Conservation (phyloP, 2,329 filamentous ascomycete genomes). For the Dactylellina drechsleri region DNA sequence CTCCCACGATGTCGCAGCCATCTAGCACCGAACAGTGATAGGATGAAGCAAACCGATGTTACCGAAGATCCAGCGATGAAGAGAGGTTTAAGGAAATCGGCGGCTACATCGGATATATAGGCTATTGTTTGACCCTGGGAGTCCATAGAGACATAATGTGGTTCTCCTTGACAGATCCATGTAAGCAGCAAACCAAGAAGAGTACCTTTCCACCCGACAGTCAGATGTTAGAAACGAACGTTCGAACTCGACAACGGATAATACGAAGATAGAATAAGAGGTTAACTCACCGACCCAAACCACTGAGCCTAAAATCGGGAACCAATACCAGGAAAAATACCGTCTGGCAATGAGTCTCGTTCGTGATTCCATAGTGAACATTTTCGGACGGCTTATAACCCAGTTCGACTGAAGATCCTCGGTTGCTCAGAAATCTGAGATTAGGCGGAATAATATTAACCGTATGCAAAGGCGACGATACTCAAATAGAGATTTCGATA, state of each 20-base stretch:
- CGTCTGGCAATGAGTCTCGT: conserved; percentile 7
- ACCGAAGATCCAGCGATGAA: conserved; percentile 78
- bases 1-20: conserved; percentile 85
- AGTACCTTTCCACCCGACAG: conserved; percentile 63
- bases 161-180: conserved; percentile 72
- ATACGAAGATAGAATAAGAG: no score
- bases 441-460: no score
- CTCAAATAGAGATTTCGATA: no score
- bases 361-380: conserved; percentile 10
- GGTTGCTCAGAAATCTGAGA: no score
- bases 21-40: conserved; percentile 81
- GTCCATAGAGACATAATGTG: conserved; percentile 72
- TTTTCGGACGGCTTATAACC: neutral
- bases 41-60: conserved; percentile 81
- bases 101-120: conserved; percentile 75
- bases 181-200: conserved; percentile 76
- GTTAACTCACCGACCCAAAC: conserved; percentile 44
- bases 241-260: no score
- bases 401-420: neutral
- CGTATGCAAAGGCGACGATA: no score
- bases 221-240: no score
- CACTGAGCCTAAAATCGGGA: conserved; percentile 36
- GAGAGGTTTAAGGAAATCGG: conserved; percentile 74
- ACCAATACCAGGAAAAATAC: conserved; percentile 46
- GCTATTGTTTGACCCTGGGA: conserved; percentile 69